Evolutionary conservation across 2,329 filamentous ascomycete genomes (phyloP).

Genomic region (Byssochlamys sp.): DNA sequence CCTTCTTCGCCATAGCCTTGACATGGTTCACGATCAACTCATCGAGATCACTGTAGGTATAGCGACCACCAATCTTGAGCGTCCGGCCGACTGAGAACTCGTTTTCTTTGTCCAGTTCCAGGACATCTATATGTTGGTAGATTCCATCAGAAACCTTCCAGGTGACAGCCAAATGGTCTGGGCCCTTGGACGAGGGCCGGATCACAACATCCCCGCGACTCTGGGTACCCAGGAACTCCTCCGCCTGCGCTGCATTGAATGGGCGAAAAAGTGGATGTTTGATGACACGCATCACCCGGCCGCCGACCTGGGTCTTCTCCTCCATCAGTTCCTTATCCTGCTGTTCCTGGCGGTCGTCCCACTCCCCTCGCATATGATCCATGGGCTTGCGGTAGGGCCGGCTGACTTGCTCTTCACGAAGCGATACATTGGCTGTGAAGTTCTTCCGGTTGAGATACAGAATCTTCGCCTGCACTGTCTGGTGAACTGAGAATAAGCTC

Average conservation of each 20-base stretch:
- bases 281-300: constrained; percentile 84
- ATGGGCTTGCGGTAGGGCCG: constrained; percentile 59
- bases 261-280: constrained; percentile 94
- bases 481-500: constrained; percentile 65
- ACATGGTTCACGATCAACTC: constrained; percentile 95
- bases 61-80: constrained; percentile 76
- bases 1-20: constrained; percentile 94
- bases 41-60: constrained; percentile 89
- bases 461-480: constrained; percentile 81
- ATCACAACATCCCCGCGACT: constrained; percentile 85
- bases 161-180: constrained; percentile 88
- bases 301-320: constrained; percentile 76
- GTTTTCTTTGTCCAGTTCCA: constrained; percentile 93
- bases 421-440: constrained; percentile 71
- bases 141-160: constrained; percentile 96
- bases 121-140: constrained; percentile 95
- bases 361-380: constrained; percentile 68
- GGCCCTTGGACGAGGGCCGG: constrained; percentile 85
- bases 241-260: constrained; percentile 83
- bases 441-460: constrained; percentile 77
- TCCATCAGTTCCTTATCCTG: constrained; percentile 72
- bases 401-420: constrained; percentile 71
- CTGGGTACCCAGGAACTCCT: constrained; percentile 83
- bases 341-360: constrained; percentile 75
- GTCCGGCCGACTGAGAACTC: constrained; percentile 86